phyloP scores from a whole-genome alignment of 192 early-diverging fungal species.

The Helicostylum pulchrum region DNA sequence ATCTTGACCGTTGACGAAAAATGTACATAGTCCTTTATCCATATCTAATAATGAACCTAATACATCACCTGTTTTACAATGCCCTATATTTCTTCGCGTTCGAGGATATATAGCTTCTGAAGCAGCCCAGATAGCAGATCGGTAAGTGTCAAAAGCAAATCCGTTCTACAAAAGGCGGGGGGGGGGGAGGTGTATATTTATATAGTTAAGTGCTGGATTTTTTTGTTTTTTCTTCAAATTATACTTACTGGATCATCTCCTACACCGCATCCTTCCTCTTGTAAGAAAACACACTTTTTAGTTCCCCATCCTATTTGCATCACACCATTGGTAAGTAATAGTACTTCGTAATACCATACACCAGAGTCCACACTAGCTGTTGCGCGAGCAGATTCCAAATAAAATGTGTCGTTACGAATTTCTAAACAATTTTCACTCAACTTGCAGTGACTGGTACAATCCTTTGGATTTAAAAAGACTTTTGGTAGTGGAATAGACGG shows the following conservation, averaged over 20 bases:
- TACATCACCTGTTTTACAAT: conserved; percentile 52
- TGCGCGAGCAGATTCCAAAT: conserved; percentile 68
- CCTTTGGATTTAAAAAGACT: conserved; percentile 48
- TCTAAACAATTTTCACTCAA: conserved; percentile 49
- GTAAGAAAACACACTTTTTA: conserved; percentile 54
- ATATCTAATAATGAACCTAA: conserved; percentile 55
- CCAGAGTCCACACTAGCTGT: conserved; percentile 54
- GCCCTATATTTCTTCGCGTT: conserved; percentile 24
- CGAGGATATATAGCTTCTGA: too few species aligned
- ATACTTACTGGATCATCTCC: conserved; percentile 56
- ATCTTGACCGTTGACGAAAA: conserved; percentile 59
- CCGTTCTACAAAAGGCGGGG: conserved; percentile 40
- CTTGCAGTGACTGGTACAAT: conserved; percentile 51
- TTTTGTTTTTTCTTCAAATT: background rate
- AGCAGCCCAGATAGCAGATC: conserved; percentile 65
- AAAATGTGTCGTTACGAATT: conserved; percentile 69
- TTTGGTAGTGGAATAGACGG: conserved; percentile 23
- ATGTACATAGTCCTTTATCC: conserved; percentile 59
- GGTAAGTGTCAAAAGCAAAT: conserved; percentile 73
- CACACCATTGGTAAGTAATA: conserved; percentile 63
- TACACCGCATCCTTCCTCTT: conserved; percentile 73
- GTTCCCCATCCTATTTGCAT: conserved; percentile 81
- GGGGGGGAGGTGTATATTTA: background rate
- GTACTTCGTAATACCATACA: conserved; percentile 70
- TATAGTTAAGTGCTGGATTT: background rate